Percentiles rank a stretch among this genome's conserved stretches.
Conservation (phyloP, 768 basidiomycete species). For the Ramaria rubella region DNA sequence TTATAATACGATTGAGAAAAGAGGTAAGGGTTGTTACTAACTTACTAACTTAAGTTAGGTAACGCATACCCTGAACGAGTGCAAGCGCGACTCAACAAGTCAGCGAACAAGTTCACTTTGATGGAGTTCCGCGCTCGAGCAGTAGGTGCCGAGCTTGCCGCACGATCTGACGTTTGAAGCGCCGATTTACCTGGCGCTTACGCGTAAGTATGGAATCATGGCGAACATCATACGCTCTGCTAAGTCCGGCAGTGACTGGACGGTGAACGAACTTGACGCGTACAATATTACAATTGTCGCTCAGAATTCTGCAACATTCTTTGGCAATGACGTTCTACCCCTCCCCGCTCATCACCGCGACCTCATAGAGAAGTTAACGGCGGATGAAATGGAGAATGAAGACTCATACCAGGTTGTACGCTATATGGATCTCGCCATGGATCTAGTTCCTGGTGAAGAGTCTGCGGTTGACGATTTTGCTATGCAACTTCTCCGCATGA, state of each 20-base stretch:
- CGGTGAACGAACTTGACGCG: constrained; percentile 19
- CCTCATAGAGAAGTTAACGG: constrained; percentile 1
- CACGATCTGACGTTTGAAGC: too few relatives aligned
- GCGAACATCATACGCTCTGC: constrained; percentile 25
- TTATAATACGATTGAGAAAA: too few relatives aligned
- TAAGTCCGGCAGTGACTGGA: constrained; percentile 28
- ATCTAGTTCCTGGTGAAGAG: constrained; percentile 19
- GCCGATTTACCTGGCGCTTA: too few relatives aligned
- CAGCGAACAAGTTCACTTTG: too few relatives aligned
- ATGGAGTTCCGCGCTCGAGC: too few relatives aligned
- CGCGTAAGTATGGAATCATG: constrained; percentile 11
- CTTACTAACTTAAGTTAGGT: too few relatives aligned
- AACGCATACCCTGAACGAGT: too few relatives aligned
- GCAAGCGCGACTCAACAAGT: too few relatives aligned
- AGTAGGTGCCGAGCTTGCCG: too few relatives aligned
- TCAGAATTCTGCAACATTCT: constrained; percentile 1
- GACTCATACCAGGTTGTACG: constrained; percentile 5
- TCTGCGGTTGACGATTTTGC: constrained; percentile 22
- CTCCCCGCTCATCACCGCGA: constrained; percentile 7
- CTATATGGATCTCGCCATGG: constrained; percentile 18
- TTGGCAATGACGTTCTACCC: background rate
- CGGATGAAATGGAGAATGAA: constrained; percentile 9
- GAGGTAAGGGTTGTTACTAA: too few relatives aligned
- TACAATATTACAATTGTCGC: constrained; percentile 23
- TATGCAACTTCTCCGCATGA: constrained; percentile 14